Percentiles rank a stretch among this genome's conserved stretches.
These are phyloP conservation scores for Phoma sp. DNA, from an alignment of 2,329 filamentous ascomycete genomes.

Conservation along the genomic window DNA sequence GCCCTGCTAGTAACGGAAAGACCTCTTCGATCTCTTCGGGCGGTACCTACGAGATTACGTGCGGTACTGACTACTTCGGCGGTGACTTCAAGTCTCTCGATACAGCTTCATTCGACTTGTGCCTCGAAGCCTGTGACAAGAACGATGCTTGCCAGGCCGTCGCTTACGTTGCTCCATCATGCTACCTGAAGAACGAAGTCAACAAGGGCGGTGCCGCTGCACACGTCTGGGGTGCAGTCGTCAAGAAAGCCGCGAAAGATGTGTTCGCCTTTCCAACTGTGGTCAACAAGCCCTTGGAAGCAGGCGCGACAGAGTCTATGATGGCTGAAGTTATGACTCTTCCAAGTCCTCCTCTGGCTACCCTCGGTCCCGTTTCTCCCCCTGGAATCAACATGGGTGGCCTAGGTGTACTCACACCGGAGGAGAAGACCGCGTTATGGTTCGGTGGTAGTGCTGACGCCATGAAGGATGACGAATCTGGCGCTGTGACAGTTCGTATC, in stretches of 20 bases:
- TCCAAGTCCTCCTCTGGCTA: conserved; percentile 9
- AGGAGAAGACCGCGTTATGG: conserved; percentile 6
- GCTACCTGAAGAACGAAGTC: conserved; percentile 16
- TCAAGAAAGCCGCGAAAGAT: conserved; percentile 13
- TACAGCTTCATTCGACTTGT: conserved; percentile 8
- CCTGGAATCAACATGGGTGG: conserved; percentile 16
- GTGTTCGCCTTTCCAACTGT: conserved; percentile 8
- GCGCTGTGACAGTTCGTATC: conserved; percentile 12
- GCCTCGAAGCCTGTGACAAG: conserved; percentile 12
- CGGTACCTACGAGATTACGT: conserved; percentile 15
- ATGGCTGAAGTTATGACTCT: conserved; percentile 14
- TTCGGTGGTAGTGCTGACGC: conserved; percentile 9
- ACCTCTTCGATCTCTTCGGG: conserved; percentile 8
- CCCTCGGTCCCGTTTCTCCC: conserved; percentile 7
- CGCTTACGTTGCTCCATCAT: conserved; percentile 6
- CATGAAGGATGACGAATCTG: conserved; percentile 14
- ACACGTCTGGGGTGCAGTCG: conserved; percentile 11
- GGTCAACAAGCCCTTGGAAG: not conserved
- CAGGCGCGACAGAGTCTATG: conserved; percentile 7
- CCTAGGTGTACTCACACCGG: conserved; percentile 12
- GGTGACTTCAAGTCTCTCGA: conserved; percentile 16
- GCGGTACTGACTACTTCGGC: conserved; percentile 8
- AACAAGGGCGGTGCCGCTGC: not conserved
- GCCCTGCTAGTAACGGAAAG: conserved; percentile 10
- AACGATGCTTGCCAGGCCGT: conserved; percentile 15